Base-by-base conservation (phyloP, 164 flowering plant genomes). In the Brasenia schreberi region DNA sequence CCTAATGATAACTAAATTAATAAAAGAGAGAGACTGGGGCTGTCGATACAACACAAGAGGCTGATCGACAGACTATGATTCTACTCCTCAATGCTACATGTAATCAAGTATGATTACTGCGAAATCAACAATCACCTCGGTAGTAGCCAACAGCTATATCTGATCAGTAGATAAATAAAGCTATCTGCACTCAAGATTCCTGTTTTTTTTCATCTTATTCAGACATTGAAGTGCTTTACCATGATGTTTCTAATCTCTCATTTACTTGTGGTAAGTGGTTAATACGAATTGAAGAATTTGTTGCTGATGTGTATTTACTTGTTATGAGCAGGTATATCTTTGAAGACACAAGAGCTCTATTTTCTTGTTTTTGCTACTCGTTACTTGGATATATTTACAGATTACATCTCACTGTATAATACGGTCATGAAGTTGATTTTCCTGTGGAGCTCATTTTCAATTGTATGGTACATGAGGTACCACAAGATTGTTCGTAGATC, bases 331-430 rank as follows among this genome's bases (percentile, higher is more conserved):
- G 98, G 98, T n/a, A 44, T 89, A 77, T 92, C 98, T 33, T 77
- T 92, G 85, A 92, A 88, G 91, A 92, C 96, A 17, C 96, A 92
- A 73, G 98, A 92, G 70, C 85, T 92, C 56, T 92, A 85, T 69
- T 93, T 95, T 27, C 43, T 88, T 73, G 98, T 93, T 65, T 93
- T 90, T 78, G 83, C 82, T 17, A 79, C 86, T 68, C 91, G 96
- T 65, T 93, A 93, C 81, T 77, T 90, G 85, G 98, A 93, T 72
- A 83, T 93, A 17, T 88, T 93, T 70, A 88, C 90, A 1, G 68
- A 77, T 72, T 90, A 68, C 64, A 70, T 88, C 53, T 93, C 98
- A 16, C 67, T 88, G 5, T 93, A 93, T 63, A 93, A 93, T 65
- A 86, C 92, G 39, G 19, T 78, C 65, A 93, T 90, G 98, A 93